phyloP scores from a whole-genome alignment of 495 filamentous ascomycete genomes.

The Penicillium cosmopolitanum region DNA sequence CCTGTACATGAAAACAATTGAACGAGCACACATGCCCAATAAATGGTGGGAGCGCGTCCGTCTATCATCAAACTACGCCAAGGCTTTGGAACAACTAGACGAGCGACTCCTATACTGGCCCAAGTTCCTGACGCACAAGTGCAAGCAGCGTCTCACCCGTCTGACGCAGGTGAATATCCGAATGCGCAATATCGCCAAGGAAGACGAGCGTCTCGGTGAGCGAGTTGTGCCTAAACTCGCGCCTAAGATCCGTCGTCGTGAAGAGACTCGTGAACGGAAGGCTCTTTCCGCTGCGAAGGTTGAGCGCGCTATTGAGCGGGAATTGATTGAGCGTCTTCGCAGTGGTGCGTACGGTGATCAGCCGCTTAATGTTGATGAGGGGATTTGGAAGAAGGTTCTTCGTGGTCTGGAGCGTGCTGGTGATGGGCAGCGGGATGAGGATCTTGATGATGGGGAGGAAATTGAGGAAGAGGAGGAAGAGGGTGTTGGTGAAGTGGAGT shows the following conservation, averaged over 20 bases:
- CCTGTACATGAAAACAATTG: slow-evolving; percentile 96
- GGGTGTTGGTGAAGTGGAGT: slow-evolving; percentile 80
- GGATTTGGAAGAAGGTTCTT: slow-evolving; percentile 97
- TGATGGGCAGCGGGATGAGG: slow-evolving; percentile 82
- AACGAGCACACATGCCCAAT: slow-evolving; percentile 85
- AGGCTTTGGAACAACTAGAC: slow-evolving; percentile 87
- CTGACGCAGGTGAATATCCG: slow-evolving; percentile 91
- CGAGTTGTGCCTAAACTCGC: slow-evolving; percentile 86
- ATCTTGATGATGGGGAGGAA: slow-evolving; percentile 86
- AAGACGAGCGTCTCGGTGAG: slow-evolving; percentile 91
- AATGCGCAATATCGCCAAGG: slow-evolving; percentile 78
- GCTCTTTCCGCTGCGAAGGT: slow-evolving; percentile 93
- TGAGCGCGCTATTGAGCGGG: slow-evolving; percentile 93
- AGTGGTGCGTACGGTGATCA: slow-evolving; percentile 94
- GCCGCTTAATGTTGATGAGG: slow-evolving; percentile 90
- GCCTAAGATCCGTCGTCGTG: slow-evolving; percentile 86
- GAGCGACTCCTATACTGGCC: slow-evolving; percentile 92
- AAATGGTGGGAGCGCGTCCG: slow-evolving; percentile 96
- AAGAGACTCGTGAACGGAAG: slow-evolving; percentile 91
- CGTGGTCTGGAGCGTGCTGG: slow-evolving; percentile 84
- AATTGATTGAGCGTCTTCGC: slow-evolving; percentile 87
- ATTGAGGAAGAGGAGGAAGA: slow-evolving; percentile 70
- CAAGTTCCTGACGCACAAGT: slow-evolving; percentile 93
- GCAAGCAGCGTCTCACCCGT: slow-evolving; percentile 94
- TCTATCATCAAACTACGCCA: slow-evolving; percentile 85